Evolutionary conservation across 2,329 filamentous ascomycete genomes (phyloP), one percentile per base, ranked within the genome.

Genomic region (Exophiala sp.): DNA sequence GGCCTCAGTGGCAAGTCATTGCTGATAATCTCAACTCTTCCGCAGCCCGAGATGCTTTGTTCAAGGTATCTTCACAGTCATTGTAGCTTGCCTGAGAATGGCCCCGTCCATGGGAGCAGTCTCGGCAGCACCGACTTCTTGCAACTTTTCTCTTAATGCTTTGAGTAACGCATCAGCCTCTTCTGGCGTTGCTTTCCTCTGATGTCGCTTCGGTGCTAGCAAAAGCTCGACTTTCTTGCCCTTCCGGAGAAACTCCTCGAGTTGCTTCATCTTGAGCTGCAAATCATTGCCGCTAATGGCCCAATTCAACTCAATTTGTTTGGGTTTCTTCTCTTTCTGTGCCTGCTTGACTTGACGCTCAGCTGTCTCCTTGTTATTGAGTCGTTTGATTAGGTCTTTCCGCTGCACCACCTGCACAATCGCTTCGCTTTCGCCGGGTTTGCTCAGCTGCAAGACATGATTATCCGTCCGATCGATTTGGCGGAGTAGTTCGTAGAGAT

Each of bases 231-330:
- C 89, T 66, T 79, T 84, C 67, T 81, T 79, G 1, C 91, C 91
- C 69, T 89, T 89, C 7, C 69, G 74, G 66, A 96, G 67, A 67
- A 96, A 96, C 50, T 74, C 77, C 57, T 72, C 72, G 64, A 92
- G 69, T 72, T 84, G 82, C 65, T 80, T 80, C 69, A 94, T 68
- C 66, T 86, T 82, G 68, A 88, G 85, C n/a, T 73, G 73, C 48
- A 96, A 69, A 73, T 96, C 91, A 66, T 92, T 81, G 10, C 71
- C 66, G 57, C 84, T 85, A 65, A 95, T 95, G 33, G 86, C 85
- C 91, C 91, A 97, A 69, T 90, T 92, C 63, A 97, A 64, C 72
- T 96, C 91, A n/a, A 96, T 70, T 66, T 86, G 86, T 74, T 96
- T 96, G 12, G 71, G 67, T 62, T 65, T 68, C 65, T 63, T 63